Evolutionary conservation across 768 basidiomycete species (phyloP).

Genomic region (Auricularia cornea): DNA sequence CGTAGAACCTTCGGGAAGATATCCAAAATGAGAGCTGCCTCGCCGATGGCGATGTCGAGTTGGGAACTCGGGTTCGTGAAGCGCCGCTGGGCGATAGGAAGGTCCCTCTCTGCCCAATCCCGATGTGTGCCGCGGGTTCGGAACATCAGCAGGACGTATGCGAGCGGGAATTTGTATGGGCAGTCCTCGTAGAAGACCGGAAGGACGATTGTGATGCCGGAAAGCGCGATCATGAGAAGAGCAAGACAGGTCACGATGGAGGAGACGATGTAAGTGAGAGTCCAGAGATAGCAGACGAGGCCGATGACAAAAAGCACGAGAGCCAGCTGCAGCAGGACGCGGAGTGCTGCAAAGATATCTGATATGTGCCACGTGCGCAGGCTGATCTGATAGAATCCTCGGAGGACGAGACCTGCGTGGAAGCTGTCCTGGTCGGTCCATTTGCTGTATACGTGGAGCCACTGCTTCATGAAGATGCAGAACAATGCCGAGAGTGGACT

Average conservation of each 20-base stretch:
- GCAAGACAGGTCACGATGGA: background rate
- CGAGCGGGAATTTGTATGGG: background rate
- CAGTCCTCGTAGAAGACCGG: background rate
- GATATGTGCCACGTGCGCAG: background rate
- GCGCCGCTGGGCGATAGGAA: background rate
- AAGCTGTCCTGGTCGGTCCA: background rate
- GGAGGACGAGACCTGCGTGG: background rate
- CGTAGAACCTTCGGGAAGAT: too few relatives aligned
- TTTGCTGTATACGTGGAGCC: background rate
- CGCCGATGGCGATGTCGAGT: too few relatives aligned
- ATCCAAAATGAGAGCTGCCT: too few relatives aligned
- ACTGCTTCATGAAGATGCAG: slow-evolving; percentile 4
- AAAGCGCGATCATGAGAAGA: background rate
- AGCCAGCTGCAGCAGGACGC: slow-evolving; percentile 1
- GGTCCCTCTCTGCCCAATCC: background rate
- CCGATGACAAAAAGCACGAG: slow-evolving; percentile 1
- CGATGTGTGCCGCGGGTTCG: background rate
- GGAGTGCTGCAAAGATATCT: background rate
- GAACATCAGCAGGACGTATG: background rate
- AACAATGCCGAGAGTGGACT: background rate
- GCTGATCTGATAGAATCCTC: background rate
- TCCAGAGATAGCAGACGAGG: background rate
- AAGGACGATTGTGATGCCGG: background rate
- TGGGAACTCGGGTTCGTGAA: too few relatives aligned
- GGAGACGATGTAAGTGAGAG: background rate